Base-by-base conservation (phyloP, 2,329 filamentous ascomycete genomes). In the Exophiala dermatitidis region DNA sequence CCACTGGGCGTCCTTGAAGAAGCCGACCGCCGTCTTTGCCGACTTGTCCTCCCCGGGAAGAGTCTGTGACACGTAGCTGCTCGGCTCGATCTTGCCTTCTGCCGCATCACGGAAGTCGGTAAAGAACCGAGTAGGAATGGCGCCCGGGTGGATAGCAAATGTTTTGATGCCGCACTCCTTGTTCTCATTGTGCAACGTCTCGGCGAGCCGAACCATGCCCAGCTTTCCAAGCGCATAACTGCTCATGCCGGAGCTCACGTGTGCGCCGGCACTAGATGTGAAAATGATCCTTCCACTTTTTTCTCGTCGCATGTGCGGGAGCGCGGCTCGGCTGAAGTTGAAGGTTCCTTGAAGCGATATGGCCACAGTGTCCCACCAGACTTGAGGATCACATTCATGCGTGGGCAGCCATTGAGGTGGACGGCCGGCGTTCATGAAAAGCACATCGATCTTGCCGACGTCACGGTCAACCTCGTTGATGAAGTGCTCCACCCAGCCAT, bases 381-480 rank as follows among this genome's bases (percentile, higher is more conserved):
- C 50, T 1, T 51, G 29, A 3, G 56, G 59, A 28, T 62, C 58
- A 4, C 50, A 56, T 33, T 61, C 57, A 19, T 46, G 48, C 5
- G 55, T 58, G 5, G 54, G 31, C 8, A 61, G 50, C 57, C 57
- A 61, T 41, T 61, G 59, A 8, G 58, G 57, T n/a, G 57, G 57
- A 3, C 57, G 34, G 19, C 68, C 72, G 3, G 73, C 72, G 47
- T 76, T 74, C 5, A 73, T 71, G 33, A 74, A 62, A 30, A 75
- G 71, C 1, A 69, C 68, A 58, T 76, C 73, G 3, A 75, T 66
- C 45, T 63, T 68, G 4, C 71, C 71, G 54, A 74, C 74, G n/a
- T 72, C 69, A 3, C 60, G 42, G 5, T 69, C 65, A 0, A 73
- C 69, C 10, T 67, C 63, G 0, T 52, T 58, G 2, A 74, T 64